Evolutionary conservation across 169 alveolate genomes (phyloP), one percentile per base, ranked within the genome.

Genomic region (Plasmodium falciparum): DNA sequence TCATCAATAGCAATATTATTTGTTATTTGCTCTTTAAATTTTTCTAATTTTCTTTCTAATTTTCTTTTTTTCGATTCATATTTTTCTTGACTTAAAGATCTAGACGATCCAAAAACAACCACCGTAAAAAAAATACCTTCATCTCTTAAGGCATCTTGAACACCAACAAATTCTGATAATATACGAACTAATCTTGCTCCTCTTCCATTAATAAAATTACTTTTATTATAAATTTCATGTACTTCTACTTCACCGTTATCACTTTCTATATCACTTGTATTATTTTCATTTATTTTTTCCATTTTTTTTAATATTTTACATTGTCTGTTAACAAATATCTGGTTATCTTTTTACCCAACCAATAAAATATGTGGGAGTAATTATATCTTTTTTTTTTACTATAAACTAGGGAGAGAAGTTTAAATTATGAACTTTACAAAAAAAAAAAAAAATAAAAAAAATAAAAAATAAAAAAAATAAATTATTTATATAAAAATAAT

Each of bases 171-270:
- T 62, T 93, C 96, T 63, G 95, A 93, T 20, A 93, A 8, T 52
- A 93, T 93, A 52, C 96, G 95, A 13, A 90, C 93, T 13, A 91
- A 88, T 20, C 96, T 67, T 39, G 90, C 96, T 6, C 92, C 92
- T 13, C 91, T 71, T 50, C 93, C 80, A 62, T 88, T 90, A 24
- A 91, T 52, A 88, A 92, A 93, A 3, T 88, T 78, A 29, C 59
- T 71, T 85, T 91, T 93, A 69, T 93, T 88, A 88, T 93, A 93
- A 26, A 93, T 75, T 89, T 93, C 89, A 26, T 49, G 49, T 26
- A 62, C 76, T 76, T 76, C 76, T 66, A 74, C 73, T 76, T 76
- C 76, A 15, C 58, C 52, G 12, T 45, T 69, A 15, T 76, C 76
- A 49, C 76, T 63, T 3, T 75, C 75, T 33, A 24, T 24, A 12